phyloP scores from a whole-genome alignment of 176 grass and related monocot genomes.

The Zizania latifolia region DNA sequence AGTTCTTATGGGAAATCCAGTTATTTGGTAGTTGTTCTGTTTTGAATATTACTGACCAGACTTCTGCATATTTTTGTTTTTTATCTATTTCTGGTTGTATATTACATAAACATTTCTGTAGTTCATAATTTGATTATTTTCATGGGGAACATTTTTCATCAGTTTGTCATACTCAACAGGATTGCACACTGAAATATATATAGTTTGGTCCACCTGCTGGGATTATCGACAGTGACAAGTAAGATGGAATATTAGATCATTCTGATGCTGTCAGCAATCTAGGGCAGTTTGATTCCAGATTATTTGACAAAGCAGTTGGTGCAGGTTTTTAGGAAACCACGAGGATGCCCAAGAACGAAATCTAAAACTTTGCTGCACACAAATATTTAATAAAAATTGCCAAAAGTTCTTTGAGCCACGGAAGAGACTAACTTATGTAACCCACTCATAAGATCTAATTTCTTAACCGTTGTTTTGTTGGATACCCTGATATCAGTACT shows the following conservation, averaged over 20 bases:
- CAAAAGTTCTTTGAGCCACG: constrained; percentile 25
- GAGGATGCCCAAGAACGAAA: constrained; percentile 47
- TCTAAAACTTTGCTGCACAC: constrained; percentile 35
- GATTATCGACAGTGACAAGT: constrained; percentile 63
- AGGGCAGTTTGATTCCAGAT: constrained; percentile 43
- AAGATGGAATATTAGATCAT: constrained; percentile 68
- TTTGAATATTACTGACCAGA: not conserved
- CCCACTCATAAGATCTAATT: constrained; percentile 35
- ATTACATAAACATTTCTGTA: constrained; percentile 22
- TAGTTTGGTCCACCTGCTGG: constrained; percentile 56
- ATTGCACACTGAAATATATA: constrained; percentile 62
- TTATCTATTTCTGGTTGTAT: not conserved
- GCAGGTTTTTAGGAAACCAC: constrained; percentile 56
- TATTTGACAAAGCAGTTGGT: constrained; percentile 51
- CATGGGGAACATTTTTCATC: constrained; percentile 49
- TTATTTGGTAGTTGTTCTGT: not conserved
- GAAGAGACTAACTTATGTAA: constrained; percentile 62
- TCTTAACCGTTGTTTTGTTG: not conserved
- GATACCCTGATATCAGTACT: constrained; percentile 19
- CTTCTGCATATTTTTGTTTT: not conserved
- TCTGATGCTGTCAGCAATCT: constrained; percentile 53
- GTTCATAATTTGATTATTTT: constrained; percentile 40
- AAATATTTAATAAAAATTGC: constrained; percentile 41
- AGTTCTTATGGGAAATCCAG: not conserved
- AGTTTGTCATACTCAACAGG: constrained; percentile 61